Evolutionary conservation across 1,284 basidiomycete species (phyloP), one percentile per base, ranked within the genome.

Genomic region (Ceratobasidium sp.): DNA sequence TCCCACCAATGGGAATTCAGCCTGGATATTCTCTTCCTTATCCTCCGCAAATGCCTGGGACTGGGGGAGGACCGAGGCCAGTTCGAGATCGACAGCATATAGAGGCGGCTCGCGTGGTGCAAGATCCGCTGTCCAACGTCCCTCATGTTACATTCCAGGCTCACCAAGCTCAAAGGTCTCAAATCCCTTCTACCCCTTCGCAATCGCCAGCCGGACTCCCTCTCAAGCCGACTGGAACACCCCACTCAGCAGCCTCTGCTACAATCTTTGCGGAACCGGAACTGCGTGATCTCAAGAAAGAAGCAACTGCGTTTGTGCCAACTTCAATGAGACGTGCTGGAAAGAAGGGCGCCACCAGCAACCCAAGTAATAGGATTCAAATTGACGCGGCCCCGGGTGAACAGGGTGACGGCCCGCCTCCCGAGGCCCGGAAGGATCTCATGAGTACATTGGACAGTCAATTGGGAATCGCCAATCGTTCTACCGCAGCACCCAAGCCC

Each of bases 261-360:
- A 91, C 87, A 0, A 88, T 97, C 70, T 89, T 87, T 18, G 94
- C 94, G 0, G 93, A 84, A 59, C 94, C 96, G 1, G 85, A 94
- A 78, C 80, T 98, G 55, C 90, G 95, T 26, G 93, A 98, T 79
- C 84, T 97, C 76, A 94, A 94, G 82, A 95, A 94, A 80, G 95
- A 98, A 79, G 89, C 91, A 8, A 96, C 93, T 0, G 88, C 92
- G 0, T 97, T 98, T 77, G 88, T 97, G 1, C 95, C 95, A 0
- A 76, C 81, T 16, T 81, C 80, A 1, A 77, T 83, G 12, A 81
- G 80, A 75, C 75, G 79, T 48, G 69, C 67, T 8, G 52, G 67
- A 9, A 70, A 74, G 28, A 72, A 73, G 57, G 53, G 50, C 3
- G 28, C 36, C 23, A 46, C 21, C 26, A 43, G 32, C 39, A 53